Evolutionary conservation across 768 basidiomycete species (phyloP), one percentile per base, ranked within the genome.

Genomic region (Tremella mesenterica): DNA sequence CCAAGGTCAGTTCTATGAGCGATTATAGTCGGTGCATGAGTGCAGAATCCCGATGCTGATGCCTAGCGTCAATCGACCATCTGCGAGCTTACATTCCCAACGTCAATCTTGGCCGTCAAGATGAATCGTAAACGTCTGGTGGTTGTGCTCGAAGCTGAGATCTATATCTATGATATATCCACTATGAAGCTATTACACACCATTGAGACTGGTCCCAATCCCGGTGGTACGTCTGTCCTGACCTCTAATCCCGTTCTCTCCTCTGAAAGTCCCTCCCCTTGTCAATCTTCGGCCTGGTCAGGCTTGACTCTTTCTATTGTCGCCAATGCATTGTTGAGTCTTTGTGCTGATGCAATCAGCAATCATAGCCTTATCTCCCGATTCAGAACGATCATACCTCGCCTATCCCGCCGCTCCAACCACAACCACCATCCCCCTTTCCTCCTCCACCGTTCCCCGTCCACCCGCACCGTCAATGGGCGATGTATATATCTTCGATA

Each of bases 151-250:
- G 95, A 96, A 71, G 81, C 81, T n/a, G 92, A 96, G 73, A 96
- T 99, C 43, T 99, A 99, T 77, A 90, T 96, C 46, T 97, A 97
- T 69, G 95, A 99, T 71, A 97, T 97, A 65, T 88, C 85, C 44
- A 99, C 96, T 61, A 97, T 99, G 95, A 85, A 91, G 53, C 80
- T 99, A 25, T 75, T 95, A 33, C 93, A 97, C 73, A 93, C 96
- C 34, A 92, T 97, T 41, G 95, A 99, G 76, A 97, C 95, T 0
- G 85, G 87, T 7, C 82, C 88, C 0, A 99, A 99, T 71, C 90
- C 93, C 2, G 86, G 95, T 68, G 92, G 92, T 89, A 52, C 54
- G 73, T 60, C 74, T 71, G 3, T 5, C 38, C n/a, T n/a, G n/a
- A n/a, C n/a, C n/a, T n/a, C n/a, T n/a, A n/a, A n/a, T n/a, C n/a